Evolutionary conservation across 768 basidiomycete genomes (phyloP), one percentile per base, ranked within the genome.

Genomic region (Hypsizygus marmoreus): DNA sequence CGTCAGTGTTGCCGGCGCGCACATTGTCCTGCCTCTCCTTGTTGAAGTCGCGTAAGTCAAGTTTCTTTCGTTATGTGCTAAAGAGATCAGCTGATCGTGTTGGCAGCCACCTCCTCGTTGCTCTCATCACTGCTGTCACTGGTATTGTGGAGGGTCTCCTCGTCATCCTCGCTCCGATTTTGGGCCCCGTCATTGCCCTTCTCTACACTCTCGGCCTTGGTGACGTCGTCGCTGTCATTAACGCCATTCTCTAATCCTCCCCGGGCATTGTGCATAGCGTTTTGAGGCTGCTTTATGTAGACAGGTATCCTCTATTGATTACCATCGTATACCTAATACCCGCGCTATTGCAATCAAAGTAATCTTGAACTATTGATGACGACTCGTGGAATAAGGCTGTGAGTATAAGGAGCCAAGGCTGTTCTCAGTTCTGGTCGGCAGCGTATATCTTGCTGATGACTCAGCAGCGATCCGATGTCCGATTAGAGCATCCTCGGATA

Each of bases 381-480:
- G n/a, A n/a, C n/a, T n/a, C n/a, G n/a, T n/a, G n/a, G n/a, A n/a
- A n/a, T n/a, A n/a, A n/a, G n/a, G n/a, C n/a, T n/a, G n/a, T n/a
- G n/a, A n/a, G n/a, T n/a, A n/a, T n/a, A n/a, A n/a, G n/a, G n/a
- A n/a, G n/a, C n/a, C n/a, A n/a, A n/a, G n/a, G n/a, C n/a, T n/a
- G n/a, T n/a, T n/a, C n/a, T n/a, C n/a, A n/a, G n/a, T n/a, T n/a
- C n/a, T n/a, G n/a, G n/a, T n/a, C n/a, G n/a, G n/a, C n/a, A n/a
- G n/a, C n/a, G n/a, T n/a, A n/a, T n/a, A n/a, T n/a, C n/a, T n/a
- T n/a, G n/a, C 2, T 8, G 50, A 31, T 52, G 50, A 55, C 45
- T 55, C 41, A 55, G 54, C 50, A 43, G 4, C 11, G 20, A 32
- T 44, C 34, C 34, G 47, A 39, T 31, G 24, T 40, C 47, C 45